Evolutionary conservation across 2,329 filamentous ascomycete genomes (phyloP).

Genomic region (Rachicladosporium sp.): DNA sequence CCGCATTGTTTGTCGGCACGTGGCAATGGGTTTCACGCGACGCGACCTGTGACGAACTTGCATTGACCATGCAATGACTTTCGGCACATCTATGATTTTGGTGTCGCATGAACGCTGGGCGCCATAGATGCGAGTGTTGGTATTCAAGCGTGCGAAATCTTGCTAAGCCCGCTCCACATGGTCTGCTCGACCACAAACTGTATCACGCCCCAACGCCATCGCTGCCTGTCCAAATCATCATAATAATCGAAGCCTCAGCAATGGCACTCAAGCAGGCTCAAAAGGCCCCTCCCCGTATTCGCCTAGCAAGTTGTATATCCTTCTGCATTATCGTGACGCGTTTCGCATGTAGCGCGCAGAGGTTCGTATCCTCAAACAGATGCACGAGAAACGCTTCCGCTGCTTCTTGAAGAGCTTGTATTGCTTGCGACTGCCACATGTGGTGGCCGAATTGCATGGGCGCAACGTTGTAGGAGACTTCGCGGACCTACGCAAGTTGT

Average conservation of each 20-base stretch:
- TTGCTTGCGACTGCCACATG: slow-evolving; percentile 96
- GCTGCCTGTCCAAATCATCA: too few relatives aligned
- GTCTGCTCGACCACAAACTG: too few relatives aligned
- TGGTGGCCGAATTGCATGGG: slow-evolving; percentile 52
- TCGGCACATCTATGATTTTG: too few relatives aligned
- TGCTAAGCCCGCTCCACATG: too few relatives aligned
- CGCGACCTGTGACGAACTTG: too few relatives aligned
- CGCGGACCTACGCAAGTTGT: slow-evolving; percentile 46
- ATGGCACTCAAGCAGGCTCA: neutral
- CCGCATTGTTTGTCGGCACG: too few relatives aligned
- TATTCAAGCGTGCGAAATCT: too few relatives aligned
- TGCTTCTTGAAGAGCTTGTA: slow-evolving; percentile 94
- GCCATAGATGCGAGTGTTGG: too few relatives aligned
- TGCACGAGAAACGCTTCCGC: slow-evolving; percentile 98
- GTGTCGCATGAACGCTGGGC: too few relatives aligned
- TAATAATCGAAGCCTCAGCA: neutral
- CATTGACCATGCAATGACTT: too few relatives aligned
- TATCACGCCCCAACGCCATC: too few relatives aligned
- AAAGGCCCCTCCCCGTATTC: slow-evolving; percentile 61
- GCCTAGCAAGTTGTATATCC: slow-evolving; percentile 92
- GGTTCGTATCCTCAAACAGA: slow-evolving; percentile 95
- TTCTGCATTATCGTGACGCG: slow-evolving; percentile 97
- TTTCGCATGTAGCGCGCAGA: slow-evolving; percentile 98
- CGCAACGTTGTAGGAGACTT: slow-evolving; percentile 94
- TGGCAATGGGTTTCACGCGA: too few relatives aligned